Base-by-base conservation (phyloP, 148 eudicot genomes). In the Beta vulgaris region DNA sequence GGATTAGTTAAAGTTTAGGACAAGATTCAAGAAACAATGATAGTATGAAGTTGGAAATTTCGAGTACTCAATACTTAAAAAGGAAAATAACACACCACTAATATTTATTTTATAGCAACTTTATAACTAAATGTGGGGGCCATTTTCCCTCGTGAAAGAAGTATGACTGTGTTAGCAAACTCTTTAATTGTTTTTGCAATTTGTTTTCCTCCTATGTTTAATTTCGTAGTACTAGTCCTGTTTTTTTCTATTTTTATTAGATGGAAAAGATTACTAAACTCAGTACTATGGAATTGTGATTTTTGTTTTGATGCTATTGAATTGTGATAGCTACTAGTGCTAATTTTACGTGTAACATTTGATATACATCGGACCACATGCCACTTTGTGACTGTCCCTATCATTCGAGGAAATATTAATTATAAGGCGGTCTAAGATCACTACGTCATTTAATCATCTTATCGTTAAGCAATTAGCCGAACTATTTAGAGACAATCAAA, bases 341-440 rank as follows among this genome's bases (percentile, higher is more conserved):
- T 42, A 53, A 32, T 16, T 58, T 58, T 58, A 58, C 62, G 34
- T 5, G 16, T 58, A 58, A 62, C 46, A n/a, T n/a, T 57, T 73
- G 60, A 58, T 39, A 60, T 61, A 61, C 53, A 51, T 21, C 25
- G 42, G 64, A 37, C 72, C 76, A 77, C 53, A 78, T 63, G 15
- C 28, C 29, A 35, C 43, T 13, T 46, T 61, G 14, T 72, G 18
- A 34, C 26, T 77, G 61, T 73, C 25, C 51, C 34, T 61, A 19
- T 25, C 25, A 28, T 10, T 51, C 43, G 54, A 28, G 58, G 36
- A 53, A 13, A 12, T 11, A 48, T 10, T 60, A n/a, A n/a, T n/a
- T 70, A 65, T 31, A 71, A 31, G 59, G 62, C 57, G 35, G 75
- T 28, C 12, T 9, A 28, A 58, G 18, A 58, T 58, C 62, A 58